Percentiles rank a stretch among this genome's conserved stretches.
These are phyloP conservation scores for Penicillium sp. DNA, from an alignment of 2,329 filamentous ascomycete genomes.

Conservation along the genomic window DNA sequence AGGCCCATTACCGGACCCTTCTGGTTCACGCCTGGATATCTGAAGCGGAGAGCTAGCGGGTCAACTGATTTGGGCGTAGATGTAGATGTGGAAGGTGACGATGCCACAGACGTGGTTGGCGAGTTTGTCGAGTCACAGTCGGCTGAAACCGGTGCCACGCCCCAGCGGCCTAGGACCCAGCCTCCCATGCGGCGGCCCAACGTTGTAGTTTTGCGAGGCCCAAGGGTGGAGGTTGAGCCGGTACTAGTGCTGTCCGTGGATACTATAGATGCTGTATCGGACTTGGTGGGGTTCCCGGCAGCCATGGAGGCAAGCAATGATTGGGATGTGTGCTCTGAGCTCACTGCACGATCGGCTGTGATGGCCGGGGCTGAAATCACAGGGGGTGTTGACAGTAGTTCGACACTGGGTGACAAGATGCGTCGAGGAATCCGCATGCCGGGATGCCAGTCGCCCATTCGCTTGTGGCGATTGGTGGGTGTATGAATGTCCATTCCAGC, in stretches of 20 bases:
- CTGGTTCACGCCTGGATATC: constrained; percentile 75
- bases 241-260: constrained; percentile 25
- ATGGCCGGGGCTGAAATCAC: constrained; percentile 40
- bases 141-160: constrained; percentile 46
- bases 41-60: constrained; percentile 52
- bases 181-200: constrained; percentile 59
- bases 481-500: constrained; percentile 88
- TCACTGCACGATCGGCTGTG: constrained; percentile 31
- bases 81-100: constrained; percentile 34
- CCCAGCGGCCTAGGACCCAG: constrained; percentile 65
- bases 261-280: constrained; percentile 25
- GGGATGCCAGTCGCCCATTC: constrained; percentile 60
- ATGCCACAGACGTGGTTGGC: not conserved
- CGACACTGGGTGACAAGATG: constrained; percentile 45
- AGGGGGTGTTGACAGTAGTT: constrained; percentile 40
- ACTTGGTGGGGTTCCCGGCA: constrained; percentile 19
- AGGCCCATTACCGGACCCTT: constrained; percentile 72
- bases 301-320: constrained; percentile 40
- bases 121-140: constrained; percentile 5
- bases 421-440: constrained; percentile 48
- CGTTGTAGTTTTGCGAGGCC: constrained; percentile 29
- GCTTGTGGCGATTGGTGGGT: constrained; percentile 70
- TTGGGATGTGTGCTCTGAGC: constrained; percentile 29
- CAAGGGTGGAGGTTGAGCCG: constrained; percentile 18
- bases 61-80: constrained; percentile 64